phyloP scores from a whole-genome alignment of 1,139 yeast genomes.

The Debaryomyces subglobosus region DNA sequence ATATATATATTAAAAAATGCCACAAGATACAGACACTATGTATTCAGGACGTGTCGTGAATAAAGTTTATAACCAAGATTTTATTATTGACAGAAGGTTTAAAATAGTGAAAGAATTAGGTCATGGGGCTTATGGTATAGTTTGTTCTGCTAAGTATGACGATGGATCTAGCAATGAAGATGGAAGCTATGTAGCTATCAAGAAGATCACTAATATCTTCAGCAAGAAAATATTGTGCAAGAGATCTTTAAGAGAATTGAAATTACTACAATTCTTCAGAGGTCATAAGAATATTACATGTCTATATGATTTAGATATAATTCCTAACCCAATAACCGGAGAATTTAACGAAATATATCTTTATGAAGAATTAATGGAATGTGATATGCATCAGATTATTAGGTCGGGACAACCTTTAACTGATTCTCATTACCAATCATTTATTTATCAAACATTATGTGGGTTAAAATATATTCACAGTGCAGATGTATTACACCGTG shows the following conservation, averaged over 20 bases:
- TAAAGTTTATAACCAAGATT: conserved; percentile 85
- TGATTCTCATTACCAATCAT: conserved; percentile 92
- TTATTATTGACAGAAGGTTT: conserved; percentile 82
- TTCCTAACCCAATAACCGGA: conserved; percentile 67
- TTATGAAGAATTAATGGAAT: conserved; percentile 95
- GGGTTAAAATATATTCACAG: conserved; percentile 86
- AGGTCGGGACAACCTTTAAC: conserved; percentile 92
- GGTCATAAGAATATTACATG: conserved; percentile 94
- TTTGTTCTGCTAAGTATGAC: conserved; percentile 89
- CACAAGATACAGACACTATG: conserved; percentile 7
- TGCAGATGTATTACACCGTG: conserved; percentile 88
- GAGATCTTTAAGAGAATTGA: conserved; percentile 86
- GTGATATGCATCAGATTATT: conserved; percentile 97
- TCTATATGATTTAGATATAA: conserved; percentile 89
- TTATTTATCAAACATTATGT: conserved; percentile 87
- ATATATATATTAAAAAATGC: conserved; percentile 4
- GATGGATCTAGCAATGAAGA: conserved; percentile 48
- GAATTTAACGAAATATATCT: conserved; percentile 88
- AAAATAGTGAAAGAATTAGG: conserved; percentile 89
- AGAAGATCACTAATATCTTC: conserved; percentile 91
- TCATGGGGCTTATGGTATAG: conserved; percentile 97
- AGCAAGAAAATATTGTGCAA: conserved; percentile 86
- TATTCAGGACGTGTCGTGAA: conserved; percentile 43
- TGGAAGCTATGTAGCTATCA: conserved; percentile 75
- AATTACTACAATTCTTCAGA: conserved; percentile 84